Evolutionary conservation across 768 basidiomycete genomes (phyloP).

Genomic region (Suillus variegatus): DNA sequence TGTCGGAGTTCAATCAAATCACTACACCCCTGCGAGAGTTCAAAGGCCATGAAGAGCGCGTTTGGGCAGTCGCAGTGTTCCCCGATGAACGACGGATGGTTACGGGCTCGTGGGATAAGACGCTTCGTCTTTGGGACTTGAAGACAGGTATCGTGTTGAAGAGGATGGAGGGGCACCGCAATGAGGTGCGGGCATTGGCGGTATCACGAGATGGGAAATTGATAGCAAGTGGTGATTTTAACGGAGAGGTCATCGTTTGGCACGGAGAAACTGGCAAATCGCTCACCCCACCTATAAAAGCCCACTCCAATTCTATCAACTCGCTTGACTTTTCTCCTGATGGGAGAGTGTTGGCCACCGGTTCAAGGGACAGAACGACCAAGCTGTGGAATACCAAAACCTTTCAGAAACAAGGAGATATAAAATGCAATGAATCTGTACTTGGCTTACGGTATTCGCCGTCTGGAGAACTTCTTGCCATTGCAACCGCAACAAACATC

Average conservation of each 20-base stretch:
- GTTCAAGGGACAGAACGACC: neutral
- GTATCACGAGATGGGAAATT: neutral
- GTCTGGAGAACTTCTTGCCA: neutral
- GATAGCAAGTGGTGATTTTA: rapidly evolving
- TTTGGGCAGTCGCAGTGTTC: neutral
- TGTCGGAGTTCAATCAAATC: neutral
- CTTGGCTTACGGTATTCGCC: too few species aligned
- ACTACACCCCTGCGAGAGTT: neutral
- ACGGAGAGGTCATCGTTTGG: neutral
- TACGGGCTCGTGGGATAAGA: rapidly evolving
- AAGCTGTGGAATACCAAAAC: neutral
- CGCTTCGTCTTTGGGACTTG: neutral
- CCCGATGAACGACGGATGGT: neutral
- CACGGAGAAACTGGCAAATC: neutral
- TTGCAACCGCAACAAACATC: neutral
- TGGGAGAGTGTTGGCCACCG: neutral
- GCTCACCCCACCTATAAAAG: too few species aligned
- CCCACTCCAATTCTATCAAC: neutral
- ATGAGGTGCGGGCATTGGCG: neutral
- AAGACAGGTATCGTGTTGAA: neutral
- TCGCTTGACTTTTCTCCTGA: neutral
- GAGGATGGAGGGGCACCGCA: neutral
- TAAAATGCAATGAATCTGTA: too few species aligned
- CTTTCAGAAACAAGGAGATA: too few species aligned
- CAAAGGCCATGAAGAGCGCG: neutral